Evolutionary conservation across 345 rosid species (phyloP), one percentile per base, ranked within the genome.

Genomic region (Capsella bursapastoris): DNA sequence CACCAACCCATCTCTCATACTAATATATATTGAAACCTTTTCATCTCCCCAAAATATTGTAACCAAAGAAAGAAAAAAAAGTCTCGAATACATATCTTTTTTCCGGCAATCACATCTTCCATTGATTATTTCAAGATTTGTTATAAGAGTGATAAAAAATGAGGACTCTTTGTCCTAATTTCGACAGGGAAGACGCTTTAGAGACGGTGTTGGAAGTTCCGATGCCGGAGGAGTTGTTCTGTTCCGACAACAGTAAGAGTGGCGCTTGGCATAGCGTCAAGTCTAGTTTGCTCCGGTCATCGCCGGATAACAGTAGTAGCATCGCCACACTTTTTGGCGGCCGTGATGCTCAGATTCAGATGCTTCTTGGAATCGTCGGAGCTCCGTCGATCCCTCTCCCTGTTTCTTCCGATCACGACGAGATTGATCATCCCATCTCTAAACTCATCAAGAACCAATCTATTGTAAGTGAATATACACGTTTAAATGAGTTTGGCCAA

Each of bases 131-230:
- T 67, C 63, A 59, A 74, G 66, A 6, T 66, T 56, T 57, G 15
- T 57, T 12, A 66, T 4, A 38, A 49, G 58, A 66, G 55, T 68
- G 40, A 28, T 40, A 61, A 78, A 61, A 78, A 18, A 91, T 91
- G 97, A 89, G 93, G 83, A 91, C 84, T 70, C 87, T 91, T 52
- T 91, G 96, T 76, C 90, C 97, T 25, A 91, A 91, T 73, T 81
- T 80, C 63, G 96, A 89, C 18, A 79, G 90, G 22, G 91, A 91
- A 82, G 96, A 91, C 44, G 89, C 86, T 70, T 75, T 91, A 63
- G 97, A 89, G 56, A 91, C 97, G 7, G 97, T 91, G 15, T 86
- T 91, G 5, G 97, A 91, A 81, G 96, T 91, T 38, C 97, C 97
- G 0, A 85, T 91, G 65, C 97, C 97, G 1, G 97, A 91, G 64